Percentiles rank a stretch among this genome's conserved stretches.
These are phyloP conservation scores for Venturia pyrina DNA, from an alignment of 2,329 filamentous ascomycete species.

Conservation along the genomic window DNA sequence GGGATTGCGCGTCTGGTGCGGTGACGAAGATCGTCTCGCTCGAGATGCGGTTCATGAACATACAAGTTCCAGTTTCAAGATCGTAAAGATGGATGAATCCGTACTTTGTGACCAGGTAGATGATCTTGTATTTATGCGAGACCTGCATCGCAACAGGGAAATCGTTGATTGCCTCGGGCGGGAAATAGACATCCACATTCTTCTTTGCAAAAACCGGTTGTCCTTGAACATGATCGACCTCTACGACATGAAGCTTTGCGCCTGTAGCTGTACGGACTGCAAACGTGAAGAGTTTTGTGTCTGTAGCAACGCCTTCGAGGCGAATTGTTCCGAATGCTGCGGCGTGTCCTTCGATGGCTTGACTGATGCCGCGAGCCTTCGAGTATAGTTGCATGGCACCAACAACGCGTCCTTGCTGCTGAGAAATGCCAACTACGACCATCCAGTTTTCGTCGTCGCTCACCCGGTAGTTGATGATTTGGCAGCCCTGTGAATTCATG, in stretches of 20 bases:
- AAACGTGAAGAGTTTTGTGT: constrained; percentile 95
- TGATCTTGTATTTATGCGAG: constrained; percentile 89
- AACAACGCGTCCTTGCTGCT: constrained; percentile 84
- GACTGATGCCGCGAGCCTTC: constrained; percentile 89
- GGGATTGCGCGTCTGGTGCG: constrained; percentile 69
- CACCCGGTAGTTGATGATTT: constrained; percentile 99
- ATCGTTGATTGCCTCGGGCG: constrained; percentile 86
- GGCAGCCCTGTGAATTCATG: constrained; percentile 56
- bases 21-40: constrained; percentile 99
- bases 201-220: constrained; percentile 92
- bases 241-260: constrained; percentile 93
- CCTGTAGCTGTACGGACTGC: constrained; percentile 82
- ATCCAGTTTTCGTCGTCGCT: constrained; percentile 97
- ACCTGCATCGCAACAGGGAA: constrained; percentile 98
- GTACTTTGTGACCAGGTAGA: constrained; percentile 97
- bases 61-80: constrained; percentile 85
- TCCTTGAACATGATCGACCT: constrained; percentile 84
- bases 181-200: constrained; percentile 96
- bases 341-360: constrained; percentile 94
- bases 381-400: constrained; percentile 97
- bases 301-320: constrained; percentile 77
- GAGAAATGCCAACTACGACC: constrained; percentile 92
- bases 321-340: constrained; percentile 86
- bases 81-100: constrained; percentile 99
- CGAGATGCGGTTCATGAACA: constrained; percentile 99